Evolutionary conservation across 2,329 filamentous ascomycete genomes (phyloP).

Genomic region (Drechslerella dactyloides): DNA sequence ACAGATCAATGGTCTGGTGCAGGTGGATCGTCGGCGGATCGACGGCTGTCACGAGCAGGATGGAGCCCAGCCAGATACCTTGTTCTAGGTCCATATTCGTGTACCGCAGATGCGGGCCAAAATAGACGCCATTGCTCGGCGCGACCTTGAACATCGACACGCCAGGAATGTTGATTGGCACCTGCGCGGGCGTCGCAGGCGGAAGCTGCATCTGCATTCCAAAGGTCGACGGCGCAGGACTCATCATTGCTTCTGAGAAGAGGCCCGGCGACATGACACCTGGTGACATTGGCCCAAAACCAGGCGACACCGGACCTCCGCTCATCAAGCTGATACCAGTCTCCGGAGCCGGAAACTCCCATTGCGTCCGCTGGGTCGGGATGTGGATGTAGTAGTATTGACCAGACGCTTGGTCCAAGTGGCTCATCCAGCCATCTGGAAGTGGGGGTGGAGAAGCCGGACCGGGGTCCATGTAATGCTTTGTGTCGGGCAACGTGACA

Average conservation of each 20-base stretch:
- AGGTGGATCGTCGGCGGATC: conserved; percentile 94
- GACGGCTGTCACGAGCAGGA: conserved; percentile 88
- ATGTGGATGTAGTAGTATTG: conserved; percentile 99
- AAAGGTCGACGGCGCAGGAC: conserved; percentile 56
- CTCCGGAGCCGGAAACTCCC: conserved; percentile 81
- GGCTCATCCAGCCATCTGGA: conserved; percentile 97
- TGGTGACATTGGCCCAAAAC: conserved; percentile 50
- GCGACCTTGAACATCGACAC: conserved; percentile 93
- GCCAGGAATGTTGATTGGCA: conserved; percentile 65
- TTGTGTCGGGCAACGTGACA: conserved; percentile 60
- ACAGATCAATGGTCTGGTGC: conserved; percentile 86
- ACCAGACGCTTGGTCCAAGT: conserved; percentile 91
- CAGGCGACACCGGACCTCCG: conserved; percentile 69
- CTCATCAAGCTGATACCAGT: conserved; percentile 50
- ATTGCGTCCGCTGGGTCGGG: conserved; percentile 92
- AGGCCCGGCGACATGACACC: conserved; percentile 60
- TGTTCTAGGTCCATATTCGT: conserved; percentile 96
- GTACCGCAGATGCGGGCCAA: conserved; percentile 93
- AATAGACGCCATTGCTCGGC: conserved; percentile 96
- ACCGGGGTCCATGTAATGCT: conserved; percentile 62
- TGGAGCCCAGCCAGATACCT: conserved; percentile 89
- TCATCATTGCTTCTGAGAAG: conserved; percentile 54
- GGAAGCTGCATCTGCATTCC: conserved; percentile 62
- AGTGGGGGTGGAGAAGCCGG: conserved; percentile 88
- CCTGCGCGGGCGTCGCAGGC: conserved; percentile 31